phyloP scores from a whole-genome alignment of 257 asterid genomes.

The Nicotiana knightiana region DNA sequence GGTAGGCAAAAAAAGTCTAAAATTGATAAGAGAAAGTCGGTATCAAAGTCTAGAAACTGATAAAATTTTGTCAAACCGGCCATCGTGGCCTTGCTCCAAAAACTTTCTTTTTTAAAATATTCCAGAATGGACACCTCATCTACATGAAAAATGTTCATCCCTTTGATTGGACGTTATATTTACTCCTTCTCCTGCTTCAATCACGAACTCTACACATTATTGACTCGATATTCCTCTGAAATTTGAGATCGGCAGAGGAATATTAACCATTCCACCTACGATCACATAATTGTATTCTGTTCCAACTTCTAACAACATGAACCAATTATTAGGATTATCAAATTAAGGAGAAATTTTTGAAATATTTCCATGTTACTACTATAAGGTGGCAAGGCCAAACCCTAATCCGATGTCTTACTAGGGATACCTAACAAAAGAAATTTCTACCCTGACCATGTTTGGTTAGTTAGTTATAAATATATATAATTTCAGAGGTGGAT shows the following conservation, averaged over 20 bases:
- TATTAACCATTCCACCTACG: too few species aligned
- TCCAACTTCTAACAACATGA: neutral
- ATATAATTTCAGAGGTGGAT: too few species aligned
- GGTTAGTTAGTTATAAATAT: too few species aligned
- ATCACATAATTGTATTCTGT: neutral
- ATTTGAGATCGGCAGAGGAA: too few species aligned
- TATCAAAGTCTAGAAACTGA: neutral
- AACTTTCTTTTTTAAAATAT: slow-evolving; percentile 16
- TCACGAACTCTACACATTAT: neutral
- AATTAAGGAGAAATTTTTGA: neutral
- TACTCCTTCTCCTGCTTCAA: neutral
- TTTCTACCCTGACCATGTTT: neutral
- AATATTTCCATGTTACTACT: neutral
- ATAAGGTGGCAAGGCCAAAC: neutral
- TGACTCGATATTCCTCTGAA: neutral
- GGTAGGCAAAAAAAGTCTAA: slow-evolving; percentile 8
- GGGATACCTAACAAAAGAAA: neutral
- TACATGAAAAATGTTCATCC: neutral
- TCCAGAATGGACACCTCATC: slow-evolving; percentile 11
- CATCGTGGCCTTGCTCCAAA: slow-evolving; percentile 17
- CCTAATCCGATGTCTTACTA: neutral
- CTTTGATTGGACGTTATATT: neutral
- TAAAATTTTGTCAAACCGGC: slow-evolving; percentile 55
- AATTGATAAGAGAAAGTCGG: neutral
- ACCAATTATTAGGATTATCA: neutral